Evolutionary conservation across 306 rosid genomes (phyloP).

Genomic region (Medicago truncatula): MtrunA17r5.0-ANR NC_053043.1:18323001-18323500

Average conservation of each 20-base stretch:
- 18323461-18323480: too few relatives aligned
- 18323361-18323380: constrained; percentile 17
- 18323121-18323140: too few relatives aligned
- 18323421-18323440: constrained; percentile 17
- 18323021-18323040: constrained; percentile 18
- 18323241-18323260: constrained; percentile 2
- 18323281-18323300: constrained; percentile 21
- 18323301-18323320: constrained; percentile 24
- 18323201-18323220: too few relatives aligned
- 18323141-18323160: too few relatives aligned
- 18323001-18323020: constrained; percentile 38
- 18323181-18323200: too few relatives aligned
- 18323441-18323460: constrained; percentile 14
- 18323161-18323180: too few relatives aligned
- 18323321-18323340: constrained; percentile 15
- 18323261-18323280: constrained; percentile 25
- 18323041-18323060: too few relatives aligned
- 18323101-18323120: too few relatives aligned
- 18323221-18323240: too few relatives aligned
- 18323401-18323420: constrained; percentile 6
- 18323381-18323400: constrained; percentile 13
- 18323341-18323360: constrained; percentile 27
- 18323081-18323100: too few relatives aligned
- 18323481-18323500: too few relatives aligned
- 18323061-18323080: too few relatives aligned